Evolutionary conservation across 495 filamentous ascomycete genomes (phyloP).

Genomic region (Penicillium waksmanii): DNA sequence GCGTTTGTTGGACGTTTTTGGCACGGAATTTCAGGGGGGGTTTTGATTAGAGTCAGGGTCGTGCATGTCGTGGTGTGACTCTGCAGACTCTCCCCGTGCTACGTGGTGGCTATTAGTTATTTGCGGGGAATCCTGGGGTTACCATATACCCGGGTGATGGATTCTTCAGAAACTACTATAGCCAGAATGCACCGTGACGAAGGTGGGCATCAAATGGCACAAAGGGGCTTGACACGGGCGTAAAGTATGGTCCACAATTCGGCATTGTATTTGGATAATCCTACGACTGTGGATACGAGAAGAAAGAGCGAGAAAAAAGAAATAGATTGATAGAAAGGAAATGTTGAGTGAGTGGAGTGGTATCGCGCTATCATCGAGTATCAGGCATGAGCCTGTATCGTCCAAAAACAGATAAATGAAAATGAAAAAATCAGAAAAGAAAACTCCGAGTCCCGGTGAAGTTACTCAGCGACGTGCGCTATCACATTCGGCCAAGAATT

Average conservation of each 20-base stretch:
- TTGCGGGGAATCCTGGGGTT: conserved; percentile 14
- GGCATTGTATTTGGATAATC: neutral
- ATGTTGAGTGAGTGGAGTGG: conserved; percentile 31
- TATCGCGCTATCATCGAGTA: conserved; percentile 26
- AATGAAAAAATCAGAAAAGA: conserved; percentile 12
- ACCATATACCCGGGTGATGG: neutral
- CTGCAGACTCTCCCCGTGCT: neutral
- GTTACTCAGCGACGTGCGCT: conserved; percentile 41
- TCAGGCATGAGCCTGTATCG: conserved; percentile 9
- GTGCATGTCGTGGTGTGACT: neutral
- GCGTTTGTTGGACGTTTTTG: conserved; percentile 5
- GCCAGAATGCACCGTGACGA: neutral
- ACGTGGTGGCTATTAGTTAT: conserved; percentile 3
- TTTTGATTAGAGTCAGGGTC: conserved; percentile 2
- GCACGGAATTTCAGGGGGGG: conserved; percentile 7
- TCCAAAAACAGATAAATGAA: conserved; percentile 7
- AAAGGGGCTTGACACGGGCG: no score
- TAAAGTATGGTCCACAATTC: neutral
- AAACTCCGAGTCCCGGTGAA: neutral
- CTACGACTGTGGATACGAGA: neutral
- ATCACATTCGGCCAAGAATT: conserved; percentile 87
- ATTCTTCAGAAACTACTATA: conserved; percentile 8
- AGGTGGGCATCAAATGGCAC: neutral
- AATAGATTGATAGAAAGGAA: conserved; percentile 8
- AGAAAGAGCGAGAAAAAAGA: neutral